Base-by-base conservation (phyloP, 768 basidiomycete species). In the Amanita phalloides region DNA sequence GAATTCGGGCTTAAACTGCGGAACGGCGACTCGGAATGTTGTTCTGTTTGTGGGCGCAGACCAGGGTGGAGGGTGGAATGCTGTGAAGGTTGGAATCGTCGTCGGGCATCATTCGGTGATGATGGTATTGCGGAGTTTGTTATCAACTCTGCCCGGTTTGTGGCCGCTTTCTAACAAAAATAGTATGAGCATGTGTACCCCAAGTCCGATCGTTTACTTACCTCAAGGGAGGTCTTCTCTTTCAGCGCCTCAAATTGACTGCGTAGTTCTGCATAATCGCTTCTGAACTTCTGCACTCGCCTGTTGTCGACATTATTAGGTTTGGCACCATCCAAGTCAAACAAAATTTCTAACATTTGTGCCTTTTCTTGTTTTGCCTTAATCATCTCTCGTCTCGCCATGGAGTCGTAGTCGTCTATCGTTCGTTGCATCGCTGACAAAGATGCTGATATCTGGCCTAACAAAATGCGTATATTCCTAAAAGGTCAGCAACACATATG, bases 371-470 rank as follows among this genome's bases (percentile, higher is more conserved):
- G 85, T 69, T 96, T 98, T 42, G 89, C 83, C 59, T 89, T 91
- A 48, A 98, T 93, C 62, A 96, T 91, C 67, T 99, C 96, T 55
- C 94, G 77, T 70, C 86, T 90, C 0, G 90, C 91, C 89, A 98
- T 93, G 7, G 88, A 86, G 60, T 97, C 94, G 62, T 95, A 98
- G 62, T 99, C 96, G 55, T 97, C 94, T 56, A 98, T 84, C 49
- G 96, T 93, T 53, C 96, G 72, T 46, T 89, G 84, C 78, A 98
- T 84, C 2, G 92, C 93, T 25, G 91, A 81, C n/a, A 99, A 73
- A 7, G 91, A 93, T n/a, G 94, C 93, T 30, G 90, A 90, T 68
- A 99, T 92, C 78, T 98, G 95, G 67, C 94, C 94, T 94, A 73
- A 66, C 68, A 60, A 64, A 54, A 59, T 58, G 56, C 38, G 49